A percentile compares a stretch with the other conserved stretches of the same genome.
These are phyloP conservation scores for Chaetomiaceae sp. DNA, from an alignment of 2,329 filamentous ascomycete genomes.

Conservation along the genomic window DNA sequence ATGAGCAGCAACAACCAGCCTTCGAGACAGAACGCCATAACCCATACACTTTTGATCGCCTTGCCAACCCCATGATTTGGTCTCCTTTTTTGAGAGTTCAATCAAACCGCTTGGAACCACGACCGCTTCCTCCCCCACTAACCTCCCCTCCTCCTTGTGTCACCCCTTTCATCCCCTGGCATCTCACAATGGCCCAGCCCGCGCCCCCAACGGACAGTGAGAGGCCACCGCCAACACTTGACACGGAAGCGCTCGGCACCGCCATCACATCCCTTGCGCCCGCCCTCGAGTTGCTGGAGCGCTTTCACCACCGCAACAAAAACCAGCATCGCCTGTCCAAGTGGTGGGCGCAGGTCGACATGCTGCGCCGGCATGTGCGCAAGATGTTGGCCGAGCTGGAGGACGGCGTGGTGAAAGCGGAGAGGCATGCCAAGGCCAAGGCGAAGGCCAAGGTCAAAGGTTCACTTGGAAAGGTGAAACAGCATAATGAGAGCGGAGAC, in stretches of 20 bases:
- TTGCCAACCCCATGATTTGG: no score
- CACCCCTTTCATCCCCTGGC: no score
- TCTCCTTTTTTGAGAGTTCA: no score
- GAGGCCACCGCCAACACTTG: not conserved
- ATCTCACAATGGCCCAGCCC: not conserved
- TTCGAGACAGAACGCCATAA: no score
- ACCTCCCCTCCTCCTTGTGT: no score
- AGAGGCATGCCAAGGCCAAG: not conserved
- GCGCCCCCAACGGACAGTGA: not conserved
- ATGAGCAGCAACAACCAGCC: no score
- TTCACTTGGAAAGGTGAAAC: no score
- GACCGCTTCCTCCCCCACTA: no score
- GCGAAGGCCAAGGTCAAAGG: no score
- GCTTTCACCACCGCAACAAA: constrained; percentile 75
- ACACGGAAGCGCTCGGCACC: not conserved
- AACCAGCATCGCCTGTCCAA: constrained; percentile 79
- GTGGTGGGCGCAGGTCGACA: constrained; percentile 73
- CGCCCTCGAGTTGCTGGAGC: constrained; percentile 54
- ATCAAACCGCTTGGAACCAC: no score
- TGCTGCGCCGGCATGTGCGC: constrained; percentile 61
- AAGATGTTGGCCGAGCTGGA: constrained; percentile 38
- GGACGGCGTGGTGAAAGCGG: constrained; percentile 19
- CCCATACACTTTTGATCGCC: no score
- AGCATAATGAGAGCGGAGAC: not conserved
- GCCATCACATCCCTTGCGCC: constrained; percentile 30